These are phyloP conservation scores for Fibroporia radiculosa DNA, from an alignment of 768 basidiomycete species.

Conservation along the genomic window DNA sequence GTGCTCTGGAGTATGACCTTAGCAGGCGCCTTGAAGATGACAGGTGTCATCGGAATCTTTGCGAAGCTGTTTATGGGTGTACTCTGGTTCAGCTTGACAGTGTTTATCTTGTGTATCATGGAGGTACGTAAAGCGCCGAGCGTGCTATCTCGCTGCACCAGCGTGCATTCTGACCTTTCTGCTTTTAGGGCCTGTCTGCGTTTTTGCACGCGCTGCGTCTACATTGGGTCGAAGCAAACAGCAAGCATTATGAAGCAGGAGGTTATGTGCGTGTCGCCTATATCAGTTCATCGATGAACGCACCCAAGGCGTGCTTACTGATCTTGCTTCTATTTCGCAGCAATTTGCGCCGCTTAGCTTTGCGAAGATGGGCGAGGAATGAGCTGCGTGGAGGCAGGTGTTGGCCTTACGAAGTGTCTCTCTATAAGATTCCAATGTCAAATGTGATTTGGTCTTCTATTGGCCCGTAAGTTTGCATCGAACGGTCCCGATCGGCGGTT, in stretches of 20 bases:
- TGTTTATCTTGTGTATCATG: conserved; percentile 85
- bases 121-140: conserved; percentile 54
- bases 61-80: conserved; percentile 39
- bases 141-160: conserved; percentile 12
- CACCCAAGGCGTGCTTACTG: conserved; percentile 20
- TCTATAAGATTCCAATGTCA: neutral
- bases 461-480: neutral
- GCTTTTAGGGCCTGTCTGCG: conserved; percentile 75
- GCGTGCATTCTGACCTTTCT: neutral
- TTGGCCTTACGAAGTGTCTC: conserved; percentile 4
- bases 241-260: conserved; percentile 88
- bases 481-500: too few relatives aligned
- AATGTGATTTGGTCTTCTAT: neutral
- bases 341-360: conserved; percentile 43
- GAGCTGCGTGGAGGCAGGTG: conserved; percentile 11
- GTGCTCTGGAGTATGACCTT: conserved; percentile 90
- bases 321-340: conserved; percentile 22
- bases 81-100: conserved; percentile 76
- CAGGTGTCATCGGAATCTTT: conserved; percentile 49
- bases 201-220: conserved; percentile 94
- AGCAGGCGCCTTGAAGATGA: conserved; percentile 48
- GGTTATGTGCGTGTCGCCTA: conserved; percentile 63
- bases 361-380: conserved; percentile 30
- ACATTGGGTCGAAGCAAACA: conserved; percentile 98
- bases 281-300: conserved; percentile 18